Evolutionary conservation across 1,284 basidiomycete genomes (phyloP).

Genomic region (Gomphus bonarii): DNA sequence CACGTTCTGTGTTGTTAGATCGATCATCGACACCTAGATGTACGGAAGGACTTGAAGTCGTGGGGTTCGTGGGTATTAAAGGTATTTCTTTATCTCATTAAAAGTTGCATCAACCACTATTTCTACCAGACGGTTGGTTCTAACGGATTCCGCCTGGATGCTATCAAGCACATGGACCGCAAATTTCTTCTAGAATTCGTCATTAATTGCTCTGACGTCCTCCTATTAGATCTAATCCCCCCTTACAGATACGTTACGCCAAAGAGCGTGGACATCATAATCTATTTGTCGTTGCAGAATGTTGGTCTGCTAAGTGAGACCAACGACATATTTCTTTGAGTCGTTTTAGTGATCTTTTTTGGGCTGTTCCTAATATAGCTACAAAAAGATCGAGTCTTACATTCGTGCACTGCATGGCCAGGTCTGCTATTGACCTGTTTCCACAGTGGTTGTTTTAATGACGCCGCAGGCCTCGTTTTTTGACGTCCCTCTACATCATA

Average conservation of each 20-base stretch:
- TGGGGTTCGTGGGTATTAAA: conserved; percentile 69
- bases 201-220: conserved; percentile 16
- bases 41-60: conserved; percentile 50
- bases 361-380: conserved; percentile 23
- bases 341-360: background rate
- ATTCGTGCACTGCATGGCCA: conserved; percentile 52
- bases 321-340: background rate
- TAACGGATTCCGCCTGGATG: conserved; percentile 78
- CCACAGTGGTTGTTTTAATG: background rate
- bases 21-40: conserved; percentile 78
- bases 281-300: conserved; percentile 66
- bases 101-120: conserved; percentile 1
- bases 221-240: background rate
- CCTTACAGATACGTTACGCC: conserved; percentile 14
- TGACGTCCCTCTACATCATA: conserved; percentile 69
- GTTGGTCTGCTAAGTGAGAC: conserved; percentile 59
- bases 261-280: conserved; percentile 26
- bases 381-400: conserved; percentile 43
- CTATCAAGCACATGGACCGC: conserved; percentile 76
- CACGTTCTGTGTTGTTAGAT: conserved; percentile 35
- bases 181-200: conserved; percentile 59
- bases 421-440: conserved; percentile 25
- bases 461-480: conserved; percentile 57
- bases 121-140: conserved; percentile 60
- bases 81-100: conserved; percentile 25